Base-by-base conservation (phyloP, 768 basidiomycete genomes). In the Phylloporus rhodoxanthus region DNA sequence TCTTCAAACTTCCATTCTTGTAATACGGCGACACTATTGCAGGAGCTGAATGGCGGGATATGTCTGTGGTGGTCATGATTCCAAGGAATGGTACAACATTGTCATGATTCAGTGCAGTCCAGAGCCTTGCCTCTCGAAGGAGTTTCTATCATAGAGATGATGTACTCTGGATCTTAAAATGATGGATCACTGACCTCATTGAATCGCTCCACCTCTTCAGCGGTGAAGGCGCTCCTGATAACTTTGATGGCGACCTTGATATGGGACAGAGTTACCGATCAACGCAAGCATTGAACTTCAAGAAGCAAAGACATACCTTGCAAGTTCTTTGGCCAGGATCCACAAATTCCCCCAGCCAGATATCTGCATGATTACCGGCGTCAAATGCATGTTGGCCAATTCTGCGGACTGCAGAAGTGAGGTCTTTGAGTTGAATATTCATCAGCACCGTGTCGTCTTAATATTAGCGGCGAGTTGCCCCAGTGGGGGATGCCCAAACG, bases 11-110 rank as follows among this genome's bases (percentile, higher is more conserved):
- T 39, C 55, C 55, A 0, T 57, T 57, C 38, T 53, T 45, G 47
- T 65, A 67, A n/a, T 56, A 68, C 7, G 56, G 58, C 2, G 65
- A 64, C 4, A 67, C 58, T 8, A 64, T 34, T 9, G 57, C 61
- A 21, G 65, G 64, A 20, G 53, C 48, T 17, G 50, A 37, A 21
- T 52, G 17, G 19, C 49, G 52, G 17, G 56, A 47, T 38, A 57
- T 25, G 40, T 65, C 59, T 19, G 56, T 48, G 26, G 53, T 47
- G 9, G 46, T 48, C 52, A 53, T 49, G 32, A 51, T 30, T 23
- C 65, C 66, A 7, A 62, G 47, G 23, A 68, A 64, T 5, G 55
- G 62, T 14, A 55, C 57, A 32, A 68, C 43, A 26, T 63, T 63
- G 19, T 47, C 49, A 21, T 67, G 59, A 19, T 44, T 25, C 37